Evolutionary conservation across 1,284 basidiomycete species (phyloP), one percentile per base, ranked within the genome.

Genomic region (Rhizopogon hawkerae): DNA sequence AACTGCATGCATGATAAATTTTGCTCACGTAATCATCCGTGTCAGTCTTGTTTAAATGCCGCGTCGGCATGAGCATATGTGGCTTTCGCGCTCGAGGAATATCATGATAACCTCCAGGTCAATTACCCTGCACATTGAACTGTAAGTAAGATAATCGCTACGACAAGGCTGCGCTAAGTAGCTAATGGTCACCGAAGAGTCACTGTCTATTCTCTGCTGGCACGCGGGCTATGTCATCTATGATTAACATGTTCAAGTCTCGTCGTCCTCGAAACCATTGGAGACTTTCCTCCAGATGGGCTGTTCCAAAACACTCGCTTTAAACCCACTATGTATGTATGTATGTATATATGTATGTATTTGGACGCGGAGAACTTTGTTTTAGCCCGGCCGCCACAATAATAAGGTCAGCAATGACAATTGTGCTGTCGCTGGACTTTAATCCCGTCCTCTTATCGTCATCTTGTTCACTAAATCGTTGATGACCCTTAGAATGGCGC

Each of bases 331-430:
- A 21, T 5, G 21, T 21, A 21, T 4, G 21, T 21, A 21, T 21
- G 3, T 21, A 21, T 5, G 21, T 21, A 21, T 4, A 4, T 21
- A 21, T 21, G 3, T 21, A 21, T 21, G 3, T 21, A 26, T 26
- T 26, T 26, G 8, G 26, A 26, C 26, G 2, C 26, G 26, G 26
- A 8, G 57, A 60, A 64, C 62, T 64, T 61, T 46, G 33, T 52
- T 29, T 38, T 5, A 50, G 53, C 60, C 21, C 51, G 33, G 47
- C 39, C 18, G 33, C 36, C n/a, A 13, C 11, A 59, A 21, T 62
- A 56, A 65, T 63, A 5, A 26, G 24, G 24, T 7, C 26, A 18
- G 16, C 16, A 16, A 16, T 16, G 16, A 16, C 16, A 16, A 16
- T 13, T 31, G 24, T 31, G 24, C 11, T 3, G 9, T 21, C 13